Evolutionary conservation across 2,329 filamentous ascomycete genomes (phyloP).

Genomic region (Alternaria metachromatica): DNA sequence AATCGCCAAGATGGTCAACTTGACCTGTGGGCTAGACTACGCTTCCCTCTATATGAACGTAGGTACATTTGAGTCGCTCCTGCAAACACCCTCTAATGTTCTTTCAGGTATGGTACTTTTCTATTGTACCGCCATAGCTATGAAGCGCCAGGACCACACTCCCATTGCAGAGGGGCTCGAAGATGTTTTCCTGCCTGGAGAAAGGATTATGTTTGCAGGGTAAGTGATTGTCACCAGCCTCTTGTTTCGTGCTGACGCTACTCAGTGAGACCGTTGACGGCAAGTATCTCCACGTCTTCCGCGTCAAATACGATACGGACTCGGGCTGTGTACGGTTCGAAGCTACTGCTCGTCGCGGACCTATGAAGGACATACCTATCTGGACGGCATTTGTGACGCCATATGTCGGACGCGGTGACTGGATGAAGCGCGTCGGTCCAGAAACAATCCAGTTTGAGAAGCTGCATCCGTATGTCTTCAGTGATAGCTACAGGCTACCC

Average conservation of each 20-base stretch:
- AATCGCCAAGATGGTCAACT: constrained; percentile 51
- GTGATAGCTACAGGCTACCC: constrained; percentile 55
- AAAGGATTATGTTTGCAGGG: constrained; percentile 58
- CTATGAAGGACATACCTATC: constrained; percentile 62
- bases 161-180: constrained; percentile 51
- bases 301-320: constrained; percentile 60
- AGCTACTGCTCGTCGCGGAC: constrained; percentile 61
- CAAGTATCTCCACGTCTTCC: constrained; percentile 60
- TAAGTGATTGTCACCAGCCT: constrained; percentile 31
- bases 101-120: constrained; percentile 62
- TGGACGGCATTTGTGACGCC: constrained; percentile 60
- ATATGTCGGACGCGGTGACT: constrained; percentile 54
- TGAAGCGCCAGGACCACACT: constrained; percentile 63
- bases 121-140: constrained; percentile 62
- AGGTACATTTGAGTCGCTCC: constrained; percentile 16
- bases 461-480: constrained; percentile 61
- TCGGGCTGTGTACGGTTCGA: constrained; percentile 63
- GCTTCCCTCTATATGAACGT: constrained; percentile 64
- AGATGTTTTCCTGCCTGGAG: constrained; percentile 57
- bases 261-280: constrained; percentile 61
- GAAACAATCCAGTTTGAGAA: constrained; percentile 58
- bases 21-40: constrained; percentile 61
- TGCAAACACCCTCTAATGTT: neutral
- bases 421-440: constrained; percentile 54
- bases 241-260: constrained; percentile 13